Conservation (phyloP, 768 basidiomycete genomes). For the Lepiota venenata region DNA sequence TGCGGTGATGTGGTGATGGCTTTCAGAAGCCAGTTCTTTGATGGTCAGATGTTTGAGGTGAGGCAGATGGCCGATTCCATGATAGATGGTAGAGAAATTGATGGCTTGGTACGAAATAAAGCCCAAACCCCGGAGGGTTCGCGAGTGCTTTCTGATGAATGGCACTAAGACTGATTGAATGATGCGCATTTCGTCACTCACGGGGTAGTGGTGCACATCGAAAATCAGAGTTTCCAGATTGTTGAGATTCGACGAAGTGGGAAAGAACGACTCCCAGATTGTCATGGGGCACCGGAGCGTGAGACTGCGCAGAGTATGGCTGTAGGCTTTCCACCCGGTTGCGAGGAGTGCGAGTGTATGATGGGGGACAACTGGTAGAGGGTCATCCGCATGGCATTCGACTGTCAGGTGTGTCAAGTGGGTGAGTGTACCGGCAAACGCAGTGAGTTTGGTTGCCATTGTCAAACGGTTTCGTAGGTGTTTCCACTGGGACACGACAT, state of each 20-base stretch:
- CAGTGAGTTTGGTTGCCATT: too few relatives aligned
- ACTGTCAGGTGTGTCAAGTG: too few relatives aligned
- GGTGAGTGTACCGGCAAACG: too few relatives aligned
- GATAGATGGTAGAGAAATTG: not conserved
- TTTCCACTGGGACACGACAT: too few relatives aligned
- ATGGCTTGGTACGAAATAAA: not conserved
- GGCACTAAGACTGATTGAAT: not conserved
- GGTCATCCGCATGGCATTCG: too few relatives aligned
- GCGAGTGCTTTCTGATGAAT: not conserved
- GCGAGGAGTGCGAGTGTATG: not conserved
- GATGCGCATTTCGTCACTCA: not conserved
- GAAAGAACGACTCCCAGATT: not conserved
- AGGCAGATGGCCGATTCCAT: not conserved
- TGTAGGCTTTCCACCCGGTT: not conserved
- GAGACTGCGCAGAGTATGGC: not conserved
- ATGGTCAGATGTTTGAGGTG: not conserved
- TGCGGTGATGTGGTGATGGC: not conserved
- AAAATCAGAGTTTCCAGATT: not conserved
- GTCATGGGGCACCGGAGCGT: not conserved
- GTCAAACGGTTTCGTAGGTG: too few relatives aligned
- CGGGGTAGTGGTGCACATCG: not conserved
- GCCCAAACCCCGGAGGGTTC: not conserved
- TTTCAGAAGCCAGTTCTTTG: not conserved
- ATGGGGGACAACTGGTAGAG: too few relatives aligned
- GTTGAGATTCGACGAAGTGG: not conserved